Evolutionary conservation across 164 flowering plant genomes (phyloP), one percentile per base, ranked within the genome.

Genomic region (Houttuynia cordata): DNA sequence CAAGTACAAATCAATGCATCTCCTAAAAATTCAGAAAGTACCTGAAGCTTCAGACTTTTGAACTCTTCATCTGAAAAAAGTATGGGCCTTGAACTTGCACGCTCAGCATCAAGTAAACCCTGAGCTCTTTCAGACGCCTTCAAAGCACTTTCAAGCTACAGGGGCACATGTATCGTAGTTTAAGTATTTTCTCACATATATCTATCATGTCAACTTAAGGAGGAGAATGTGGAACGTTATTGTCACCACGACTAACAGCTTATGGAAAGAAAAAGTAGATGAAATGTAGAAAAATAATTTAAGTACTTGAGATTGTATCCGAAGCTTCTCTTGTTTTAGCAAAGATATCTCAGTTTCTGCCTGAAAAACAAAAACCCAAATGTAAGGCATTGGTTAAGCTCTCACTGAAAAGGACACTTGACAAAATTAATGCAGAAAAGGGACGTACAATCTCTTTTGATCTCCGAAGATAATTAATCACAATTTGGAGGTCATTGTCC

Each of bases 271-370:
- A 62, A 53, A 4, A 10, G 15, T 42, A 53, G 15, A 49, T 37
- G 8, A 34, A 34, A 7, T 20, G 5, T 8, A 53, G 14, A 53
- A 21, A 53, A 57, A n/a, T 19, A 57, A n/a, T 19, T 24, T 12
- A n/a, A n/a, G n/a, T 73, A 88, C 96, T 70, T 84, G 96, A n/a
- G 96, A 79, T 64, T 87, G 92, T 65, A 90, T 63, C 0, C 96
- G 83, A 47, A 80, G 67, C 67, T 85, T 87, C 75, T 93, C 99
- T 74, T 88, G 89, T 70, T 81, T 90, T 56, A 90, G 55, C 76
- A 93, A 76, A 23, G 97, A 83, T 50, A 93, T 79, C 74, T 93
- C 99, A 56, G 95, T 86, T 61, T 90, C 99, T 45, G 89, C 88
- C 96, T 88, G 82, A 62, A 54, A 14, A 67, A 64, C 24, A 66